phyloP scores from a whole-genome alignment of 2,329 filamentous ascomycete genomes.

The Pseudocercospora cruenta region DNA sequence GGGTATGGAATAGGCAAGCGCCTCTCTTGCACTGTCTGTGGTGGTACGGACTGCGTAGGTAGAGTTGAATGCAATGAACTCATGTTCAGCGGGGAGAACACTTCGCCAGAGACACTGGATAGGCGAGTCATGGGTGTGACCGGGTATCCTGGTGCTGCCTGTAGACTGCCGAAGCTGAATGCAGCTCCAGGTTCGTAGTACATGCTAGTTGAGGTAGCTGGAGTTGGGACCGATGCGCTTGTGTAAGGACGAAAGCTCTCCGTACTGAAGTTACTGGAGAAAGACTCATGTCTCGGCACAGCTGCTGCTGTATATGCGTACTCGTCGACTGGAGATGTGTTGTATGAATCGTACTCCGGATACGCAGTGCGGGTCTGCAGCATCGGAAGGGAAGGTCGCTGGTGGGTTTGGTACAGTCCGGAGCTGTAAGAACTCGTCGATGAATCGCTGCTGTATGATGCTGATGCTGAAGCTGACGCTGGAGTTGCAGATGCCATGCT shows the following conservation, averaged over 20 bases:
- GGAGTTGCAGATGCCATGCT: slow-evolving; percentile 10
- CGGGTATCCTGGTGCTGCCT: slow-evolving; percentile 26
- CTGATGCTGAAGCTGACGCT: slow-evolving; percentile 10
- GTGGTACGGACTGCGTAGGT: slow-evolving; percentile 39
- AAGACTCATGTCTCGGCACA: slow-evolving; percentile 32
- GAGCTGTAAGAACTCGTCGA: slow-evolving; percentile 19
- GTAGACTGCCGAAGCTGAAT: slow-evolving; percentile 36
- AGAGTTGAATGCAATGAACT: slow-evolving; percentile 39
- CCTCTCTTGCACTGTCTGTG: slow-evolving; percentile 37
- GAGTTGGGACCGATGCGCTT: slow-evolving; percentile 30
- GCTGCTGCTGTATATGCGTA: slow-evolving; percentile 34
- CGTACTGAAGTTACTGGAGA: slow-evolving; percentile 30
- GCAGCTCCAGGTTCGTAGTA: slow-evolving; percentile 33
- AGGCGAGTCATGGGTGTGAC: slow-evolving; percentile 27
- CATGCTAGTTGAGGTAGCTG: slow-evolving; percentile 31
- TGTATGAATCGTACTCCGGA: slow-evolving; percentile 36
- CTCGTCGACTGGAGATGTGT: slow-evolving; percentile 33
- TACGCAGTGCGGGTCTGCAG: slow-evolving; percentile 33
- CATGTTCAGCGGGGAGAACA: slow-evolving; percentile 40
- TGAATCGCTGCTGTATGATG: slow-evolving; percentile 22
- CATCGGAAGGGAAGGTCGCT: slow-evolving; percentile 33
- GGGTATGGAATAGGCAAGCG: slow-evolving; percentile 38
- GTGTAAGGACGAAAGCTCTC: slow-evolving; percentile 36
- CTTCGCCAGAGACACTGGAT: slow-evolving; percentile 34
- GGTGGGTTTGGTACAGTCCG: slow-evolving; percentile 22